Evolutionary conservation across 75 land plant genomes (phyloP).

Genomic region (Selaginella moellendorffii): DNA sequence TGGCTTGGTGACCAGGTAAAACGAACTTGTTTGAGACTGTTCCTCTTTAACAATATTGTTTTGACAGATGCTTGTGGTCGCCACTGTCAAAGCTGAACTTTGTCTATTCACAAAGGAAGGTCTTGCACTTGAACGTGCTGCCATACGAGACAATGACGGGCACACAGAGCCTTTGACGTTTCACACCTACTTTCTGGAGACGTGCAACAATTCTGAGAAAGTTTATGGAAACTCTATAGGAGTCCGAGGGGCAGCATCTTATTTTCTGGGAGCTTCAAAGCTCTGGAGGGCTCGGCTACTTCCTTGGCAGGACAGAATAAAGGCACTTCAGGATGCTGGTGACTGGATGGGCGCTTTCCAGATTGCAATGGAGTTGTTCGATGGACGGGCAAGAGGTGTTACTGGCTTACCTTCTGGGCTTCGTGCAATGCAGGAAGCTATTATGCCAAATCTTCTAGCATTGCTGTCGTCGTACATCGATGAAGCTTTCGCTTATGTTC

Average conservation of each 20-base stretch:
- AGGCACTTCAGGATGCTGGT: constrained; percentile 83
- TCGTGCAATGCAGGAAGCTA: constrained; percentile 48
- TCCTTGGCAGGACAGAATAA: constrained; percentile 91
- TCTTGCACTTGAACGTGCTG: constrained; percentile 49
- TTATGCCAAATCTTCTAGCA: constrained; percentile 76
- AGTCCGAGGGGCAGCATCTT: constrained; percentile 72
- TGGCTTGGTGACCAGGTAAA: constrained; percentile 93
- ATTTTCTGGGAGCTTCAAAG: constrained; percentile 61
- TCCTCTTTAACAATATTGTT: background rate
- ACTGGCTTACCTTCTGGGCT: constrained; percentile 76
- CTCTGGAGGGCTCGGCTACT: constrained; percentile 75
- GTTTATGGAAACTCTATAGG: constrained; percentile 71
- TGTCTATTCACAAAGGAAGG: constrained; percentile 80
- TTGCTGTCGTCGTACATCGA: constrained; percentile 75
- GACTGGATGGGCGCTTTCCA: constrained; percentile 99
- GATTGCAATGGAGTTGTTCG: constrained; percentile 91
- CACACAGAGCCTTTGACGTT: constrained; percentile 23
- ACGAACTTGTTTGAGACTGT: background rate
- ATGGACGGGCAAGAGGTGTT: constrained; percentile 87
- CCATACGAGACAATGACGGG: constrained; percentile 23
- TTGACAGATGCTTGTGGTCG: constrained; percentile 72
- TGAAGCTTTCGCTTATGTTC: constrained; percentile 89
- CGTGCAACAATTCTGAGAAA: constrained; percentile 89
- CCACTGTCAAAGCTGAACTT: constrained; percentile 58
- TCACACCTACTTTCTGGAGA: constrained; percentile 61